phyloP scores from a whole-genome alignment of 164 flowering plant species.

The Warburgia ugandensis region DNA sequence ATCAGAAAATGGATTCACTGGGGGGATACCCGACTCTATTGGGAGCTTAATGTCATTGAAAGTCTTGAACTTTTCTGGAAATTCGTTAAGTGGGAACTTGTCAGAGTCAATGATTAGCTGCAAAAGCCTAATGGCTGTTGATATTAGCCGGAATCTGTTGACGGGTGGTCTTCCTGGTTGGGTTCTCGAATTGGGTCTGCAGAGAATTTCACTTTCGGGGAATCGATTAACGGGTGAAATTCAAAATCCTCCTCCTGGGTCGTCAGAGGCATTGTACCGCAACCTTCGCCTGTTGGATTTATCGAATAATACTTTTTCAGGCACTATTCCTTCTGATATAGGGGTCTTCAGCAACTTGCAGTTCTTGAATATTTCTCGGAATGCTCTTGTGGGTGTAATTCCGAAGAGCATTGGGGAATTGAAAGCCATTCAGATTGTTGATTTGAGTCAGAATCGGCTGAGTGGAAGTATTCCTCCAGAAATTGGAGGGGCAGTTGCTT shows the following conservation, averaged over 20 bases:
- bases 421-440: constrained; percentile 43
- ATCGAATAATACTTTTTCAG: constrained; percentile 54
- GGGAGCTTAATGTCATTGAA: constrained; percentile 53
- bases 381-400: constrained; percentile 49
- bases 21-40: constrained; percentile 48
- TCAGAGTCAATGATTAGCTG: constrained; percentile 58
- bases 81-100: constrained; percentile 51
- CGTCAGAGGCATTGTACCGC: constrained; percentile 17
- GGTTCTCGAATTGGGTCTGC: constrained; percentile 42
- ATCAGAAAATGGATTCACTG: constrained; percentile 62
- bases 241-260: constrained; percentile 13
- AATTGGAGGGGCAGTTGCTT: constrained; percentile 52
- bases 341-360: constrained; percentile 48
- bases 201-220: constrained; percentile 25
- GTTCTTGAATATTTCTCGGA: constrained; percentile 55
- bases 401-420: constrained; percentile 62
- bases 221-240: constrained; percentile 31
- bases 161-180: constrained; percentile 56
- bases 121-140: constrained; percentile 36
- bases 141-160: constrained; percentile 58
- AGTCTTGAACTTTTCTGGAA: constrained; percentile 47
- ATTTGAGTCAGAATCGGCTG: constrained; percentile 60
- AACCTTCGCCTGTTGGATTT: constrained; percentile 51
- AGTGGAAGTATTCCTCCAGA: constrained; percentile 67
- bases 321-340: constrained; percentile 38